These are phyloP conservation scores for Paraphaeosphaeria minitans DNA, from an alignment of 2,329 filamentous ascomycete genomes.

Conservation along the genomic window DNA sequence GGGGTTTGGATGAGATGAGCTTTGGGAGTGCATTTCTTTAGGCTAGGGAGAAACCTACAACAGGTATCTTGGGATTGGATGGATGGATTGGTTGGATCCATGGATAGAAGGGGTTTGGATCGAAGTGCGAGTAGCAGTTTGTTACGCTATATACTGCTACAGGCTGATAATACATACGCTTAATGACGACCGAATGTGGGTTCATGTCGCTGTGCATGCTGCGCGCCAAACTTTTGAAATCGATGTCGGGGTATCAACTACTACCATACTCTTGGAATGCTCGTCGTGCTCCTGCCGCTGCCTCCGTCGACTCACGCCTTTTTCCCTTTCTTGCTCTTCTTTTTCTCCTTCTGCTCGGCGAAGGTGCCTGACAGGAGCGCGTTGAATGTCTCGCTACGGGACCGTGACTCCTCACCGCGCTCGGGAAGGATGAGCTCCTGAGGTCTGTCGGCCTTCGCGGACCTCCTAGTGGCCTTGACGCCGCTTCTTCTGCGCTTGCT, in stretches of 20 bases:
- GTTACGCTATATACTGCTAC: conserved; percentile 4
- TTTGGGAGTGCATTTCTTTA: conserved; percentile 1
- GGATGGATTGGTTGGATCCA: neutral
- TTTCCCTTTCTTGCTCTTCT: conserved; percentile 11
- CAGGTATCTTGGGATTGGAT: conserved; percentile 1
- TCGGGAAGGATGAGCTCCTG: conserved; percentile 18
- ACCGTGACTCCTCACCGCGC: conserved; percentile 23
- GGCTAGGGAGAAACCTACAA: neutral
- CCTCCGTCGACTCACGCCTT: conserved; percentile 8
- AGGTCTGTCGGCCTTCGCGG: neutral
- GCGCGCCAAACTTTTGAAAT: neutral
- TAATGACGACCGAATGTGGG: neutral
- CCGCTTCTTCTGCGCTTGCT: conserved; percentile 13
- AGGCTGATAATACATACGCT: conserved; percentile 8
- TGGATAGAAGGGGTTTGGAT: neutral
- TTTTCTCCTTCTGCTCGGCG: conserved; percentile 19
- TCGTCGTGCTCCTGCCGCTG: no score
- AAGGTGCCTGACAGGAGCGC: conserved; percentile 27
- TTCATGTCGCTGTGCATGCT: neutral
- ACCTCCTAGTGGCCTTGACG: neutral
- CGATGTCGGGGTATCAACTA: neutral
- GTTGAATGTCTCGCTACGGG: conserved; percentile 32
- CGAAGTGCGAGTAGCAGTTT: conserved; percentile 4
- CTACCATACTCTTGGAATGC: neutral
- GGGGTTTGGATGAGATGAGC: neutral